Evolutionary conservation across 2,329 filamentous ascomycete species (phyloP), one percentile per base, ranked within the genome.

Genomic region (Penicillium sp.): DNA sequence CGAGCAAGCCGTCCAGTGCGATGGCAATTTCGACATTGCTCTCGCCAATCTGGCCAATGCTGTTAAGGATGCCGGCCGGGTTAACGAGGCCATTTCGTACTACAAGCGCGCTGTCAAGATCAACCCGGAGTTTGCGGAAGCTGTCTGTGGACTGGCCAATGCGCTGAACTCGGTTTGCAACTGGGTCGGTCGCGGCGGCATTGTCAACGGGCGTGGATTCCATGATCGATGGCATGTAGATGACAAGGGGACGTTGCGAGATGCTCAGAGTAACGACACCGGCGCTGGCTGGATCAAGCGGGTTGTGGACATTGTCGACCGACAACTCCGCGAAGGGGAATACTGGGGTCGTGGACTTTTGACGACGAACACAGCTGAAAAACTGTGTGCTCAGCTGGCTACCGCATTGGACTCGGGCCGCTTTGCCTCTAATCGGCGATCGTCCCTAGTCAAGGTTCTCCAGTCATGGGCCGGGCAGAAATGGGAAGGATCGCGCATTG

Each of bases 71-170:
- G 89, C 95, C 60, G 93, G 93, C 2, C 83, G 88, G 38, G 89
- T 97, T 58, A 87, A 84, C 49, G 93, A 98, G 66, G 93, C 93
- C 1, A 97, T 98, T 52, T 74, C 76, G 24, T 97, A 95, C 68
- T 98, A 98, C 74, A 88, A 83, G 63, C 83, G 91, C 56, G 93
- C 93, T 33, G 92, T 98, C 8, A 79, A 81, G 29, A 84, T 91
- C n/a, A 98, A 93, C 60, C 92, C 93, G 0, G 87, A 95, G 29
- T 98, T 98, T 72, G 89, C 93, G 1, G 93, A 98, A 72, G 93
- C 93, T 6, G 92, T 98, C 0, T 98, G 93, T 68, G 93, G 93
- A 6, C 79, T 98, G 45, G 91, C 90, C 1, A 97, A 95, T 50
- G 92, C 93, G 1, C 76, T 98, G 44, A 97, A 96, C 66, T 97